phyloP scores from a whole-genome alignment of 169 alveolate genomes.

The Eimeria praecox region DNA sequence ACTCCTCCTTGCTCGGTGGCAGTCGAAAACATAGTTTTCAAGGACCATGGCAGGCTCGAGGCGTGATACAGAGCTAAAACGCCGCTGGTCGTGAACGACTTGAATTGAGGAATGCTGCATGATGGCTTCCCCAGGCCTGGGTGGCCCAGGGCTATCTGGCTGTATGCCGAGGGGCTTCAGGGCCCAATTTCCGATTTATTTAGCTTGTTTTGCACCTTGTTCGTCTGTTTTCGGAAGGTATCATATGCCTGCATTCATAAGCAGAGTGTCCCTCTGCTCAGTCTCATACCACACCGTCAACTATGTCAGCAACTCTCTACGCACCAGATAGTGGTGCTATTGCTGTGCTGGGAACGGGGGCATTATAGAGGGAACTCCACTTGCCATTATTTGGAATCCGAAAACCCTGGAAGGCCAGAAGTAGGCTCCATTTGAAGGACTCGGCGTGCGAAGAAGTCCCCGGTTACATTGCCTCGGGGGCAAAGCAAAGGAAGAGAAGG shows the following conservation, averaged over 20 bases:
- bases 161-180: neutral
- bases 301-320: neutral
- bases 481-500: conserved; percentile 34
- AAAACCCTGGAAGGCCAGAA: neutral
- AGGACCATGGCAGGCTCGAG: neutral
- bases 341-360: too few species aligned
- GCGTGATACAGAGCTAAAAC: neutral
- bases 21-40: neutral
- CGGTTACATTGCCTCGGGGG: conserved; percentile 34
- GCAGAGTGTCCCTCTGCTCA: neutral
- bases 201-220: neutral
- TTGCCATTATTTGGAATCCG: neutral
- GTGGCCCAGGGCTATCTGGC: too few species aligned
- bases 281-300: neutral
- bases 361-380: neutral
- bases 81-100: too few species aligned
- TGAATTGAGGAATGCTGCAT: too few species aligned
- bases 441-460: conserved; percentile 47
- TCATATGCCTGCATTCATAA: neutral
- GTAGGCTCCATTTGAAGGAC: conserved; percentile 62
- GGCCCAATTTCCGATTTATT: neutral
- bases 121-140: neutral
- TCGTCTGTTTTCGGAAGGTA: neutral
- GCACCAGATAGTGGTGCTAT: too few species aligned
- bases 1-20: neutral